Conservation (phyloP, 2,329 filamentous ascomycete genomes). For the Tricladium varicosporioides region DNA sequence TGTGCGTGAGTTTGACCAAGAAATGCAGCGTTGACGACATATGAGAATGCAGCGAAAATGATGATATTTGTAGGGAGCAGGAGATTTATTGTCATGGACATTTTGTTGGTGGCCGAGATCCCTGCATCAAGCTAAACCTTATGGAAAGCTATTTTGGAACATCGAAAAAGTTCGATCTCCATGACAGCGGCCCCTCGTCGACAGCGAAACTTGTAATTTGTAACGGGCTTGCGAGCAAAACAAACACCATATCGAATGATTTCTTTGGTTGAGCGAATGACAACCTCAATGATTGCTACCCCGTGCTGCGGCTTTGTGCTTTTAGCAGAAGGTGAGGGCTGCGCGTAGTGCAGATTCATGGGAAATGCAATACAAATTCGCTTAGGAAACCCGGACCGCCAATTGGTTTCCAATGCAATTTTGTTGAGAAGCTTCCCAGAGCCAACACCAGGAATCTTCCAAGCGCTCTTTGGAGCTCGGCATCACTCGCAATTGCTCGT, state of each 20-base stretch:
- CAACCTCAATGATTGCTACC: background rate
- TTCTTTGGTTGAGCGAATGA: too few relatives aligned
- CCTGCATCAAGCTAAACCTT: slow-evolving; percentile 8
- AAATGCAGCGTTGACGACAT: background rate
- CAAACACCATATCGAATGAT: too few relatives aligned
- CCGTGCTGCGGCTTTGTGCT: background rate
- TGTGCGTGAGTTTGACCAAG: too few relatives aligned
- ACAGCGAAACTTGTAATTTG: too few relatives aligned
- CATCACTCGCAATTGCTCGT: background rate
- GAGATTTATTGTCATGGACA: background rate
- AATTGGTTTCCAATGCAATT: background rate
- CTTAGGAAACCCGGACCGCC: background rate
- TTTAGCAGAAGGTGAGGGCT: too few relatives aligned
- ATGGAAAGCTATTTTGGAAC: background rate
- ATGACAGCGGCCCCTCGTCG: background rate
- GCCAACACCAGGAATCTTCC: background rate
- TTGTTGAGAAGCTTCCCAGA: background rate
- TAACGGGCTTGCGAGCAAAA: too few relatives aligned
- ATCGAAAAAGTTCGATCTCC: background rate
- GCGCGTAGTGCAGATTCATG: too few relatives aligned
- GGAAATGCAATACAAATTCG: background rate
- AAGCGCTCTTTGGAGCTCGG: background rate
- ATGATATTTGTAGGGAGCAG: too few relatives aligned
- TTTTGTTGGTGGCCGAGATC: slow-evolving; percentile 1
- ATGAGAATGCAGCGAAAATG: background rate